Conservation (phyloP, 805 yeast genomes). For the Torulaspora delbrueckii region DNA sequence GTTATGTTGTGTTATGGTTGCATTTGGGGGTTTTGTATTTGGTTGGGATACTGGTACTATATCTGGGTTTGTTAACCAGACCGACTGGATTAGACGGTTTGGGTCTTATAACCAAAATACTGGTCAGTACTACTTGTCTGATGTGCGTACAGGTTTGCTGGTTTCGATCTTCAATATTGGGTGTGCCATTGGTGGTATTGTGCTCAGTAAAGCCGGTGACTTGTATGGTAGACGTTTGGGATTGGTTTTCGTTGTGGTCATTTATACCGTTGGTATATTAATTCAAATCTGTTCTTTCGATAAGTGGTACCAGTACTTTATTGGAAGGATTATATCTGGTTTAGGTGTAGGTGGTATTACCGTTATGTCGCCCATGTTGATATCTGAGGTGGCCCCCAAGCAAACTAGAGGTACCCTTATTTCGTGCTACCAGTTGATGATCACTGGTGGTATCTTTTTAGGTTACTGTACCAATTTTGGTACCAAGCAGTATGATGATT, state of each 20-base stretch:
- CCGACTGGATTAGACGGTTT: constrained; percentile 52
- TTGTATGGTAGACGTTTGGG: constrained; percentile 60
- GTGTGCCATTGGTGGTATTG: constrained; percentile 66
- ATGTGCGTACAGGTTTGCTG: constrained; percentile 51
- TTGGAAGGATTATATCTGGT: constrained; percentile 68
- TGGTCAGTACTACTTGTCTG: constrained; percentile 47
- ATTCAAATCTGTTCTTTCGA: constrained; percentile 52
- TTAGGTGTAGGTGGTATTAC: constrained; percentile 73
- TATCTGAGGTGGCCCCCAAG: constrained; percentile 39
- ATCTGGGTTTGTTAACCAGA: constrained; percentile 59
- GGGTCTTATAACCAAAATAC: constrained; percentile 40
- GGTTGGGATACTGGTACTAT: constrained; percentile 81
- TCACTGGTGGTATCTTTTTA: constrained; percentile 67
- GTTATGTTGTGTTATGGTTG: constrained; percentile 26
- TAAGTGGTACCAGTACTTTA: constrained; percentile 64
- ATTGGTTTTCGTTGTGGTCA: constrained; percentile 52
- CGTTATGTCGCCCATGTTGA: constrained; percentile 68
- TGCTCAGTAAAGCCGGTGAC: constrained; percentile 55
- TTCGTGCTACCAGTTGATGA: constrained; percentile 63
- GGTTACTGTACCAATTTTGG: constrained; percentile 74
- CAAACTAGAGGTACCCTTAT: constrained; percentile 66
- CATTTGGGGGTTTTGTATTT: constrained; percentile 48
- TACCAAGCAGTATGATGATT: constrained; percentile 36
- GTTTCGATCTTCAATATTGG: constrained; percentile 64
- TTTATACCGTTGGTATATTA: constrained; percentile 61